Evolutionary conservation across 2,329 filamentous ascomycete genomes (phyloP).

Genomic region (Curvularia lunata): DNA sequence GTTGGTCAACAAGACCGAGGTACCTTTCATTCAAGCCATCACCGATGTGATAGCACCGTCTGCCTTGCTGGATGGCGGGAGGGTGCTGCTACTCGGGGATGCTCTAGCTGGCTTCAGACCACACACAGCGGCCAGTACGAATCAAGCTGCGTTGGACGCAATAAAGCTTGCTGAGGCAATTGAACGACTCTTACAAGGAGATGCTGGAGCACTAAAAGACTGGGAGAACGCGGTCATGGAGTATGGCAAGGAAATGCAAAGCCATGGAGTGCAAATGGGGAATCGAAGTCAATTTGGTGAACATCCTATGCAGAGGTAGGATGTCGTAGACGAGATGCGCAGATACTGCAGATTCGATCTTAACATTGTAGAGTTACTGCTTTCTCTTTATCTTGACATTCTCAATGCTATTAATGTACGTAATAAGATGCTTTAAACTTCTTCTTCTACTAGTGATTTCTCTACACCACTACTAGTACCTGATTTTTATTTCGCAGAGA

Average conservation of each 20-base stretch:
- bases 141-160: constrained; percentile 55
- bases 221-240: constrained; percentile 42
- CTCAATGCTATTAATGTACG: background rate
- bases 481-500: background rate
- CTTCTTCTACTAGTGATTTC: background rate
- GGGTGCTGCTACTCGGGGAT: constrained; percentile 55
- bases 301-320: constrained; percentile 16
- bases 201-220: constrained; percentile 24
- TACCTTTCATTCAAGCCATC: constrained; percentile 55
- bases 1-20: constrained; percentile 47
- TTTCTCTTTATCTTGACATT: background rate
- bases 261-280: constrained; percentile 21
- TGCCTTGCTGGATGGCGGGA: constrained; percentile 48
- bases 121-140: constrained; percentile 53
- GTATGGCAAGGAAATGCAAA: constrained; percentile 22
- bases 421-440: background rate
- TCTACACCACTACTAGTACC: background rate
- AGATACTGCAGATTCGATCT: background rate
- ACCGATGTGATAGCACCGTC: constrained; percentile 49
- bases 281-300: constrained; percentile 23
- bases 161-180: constrained; percentile 36
- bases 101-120: constrained; percentile 54
- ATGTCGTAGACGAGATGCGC: background rate
- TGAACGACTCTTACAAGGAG: constrained; percentile 46
- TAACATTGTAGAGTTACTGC: background rate